Evolutionary conservation across 345 rosid species (phyloP), one percentile per base, ranked within the genome.

Genomic region (Bruguiera parviflora): DNA sequence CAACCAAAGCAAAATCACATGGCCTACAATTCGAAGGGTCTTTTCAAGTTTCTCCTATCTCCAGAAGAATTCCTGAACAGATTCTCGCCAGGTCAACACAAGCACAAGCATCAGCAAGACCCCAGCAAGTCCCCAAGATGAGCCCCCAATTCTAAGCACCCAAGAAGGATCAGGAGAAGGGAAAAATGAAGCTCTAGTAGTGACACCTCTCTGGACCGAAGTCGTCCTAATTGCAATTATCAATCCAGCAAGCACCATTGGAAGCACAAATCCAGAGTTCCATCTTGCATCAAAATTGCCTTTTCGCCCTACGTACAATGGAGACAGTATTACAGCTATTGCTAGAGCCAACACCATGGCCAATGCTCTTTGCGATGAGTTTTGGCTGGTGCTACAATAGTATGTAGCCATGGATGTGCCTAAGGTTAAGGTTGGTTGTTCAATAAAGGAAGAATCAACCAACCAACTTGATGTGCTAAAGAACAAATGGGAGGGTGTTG

Each of bases 101-200:
- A 88, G 79, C 74, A 81, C 55, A 31, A 88, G 84, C 90, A 84
- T 71, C 37, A 81, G 71, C 72, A 88, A 56, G 6, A 88, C 63
- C 65, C 85, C 88, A 28, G 84, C 84, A 5, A 88, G 86, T 63
- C 88, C 88, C 90, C 87, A 86, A 5, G 88, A 76, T 0, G 92
- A 86, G 21, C 81, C 71, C 71, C 88, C 92, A 24, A 86, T 81
- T 64, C 88, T 78, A 7, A 83, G 82, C 71, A 86, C 83, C 87
- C 82, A 77, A 0, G 87, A 80, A 6, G 87, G 81, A 70, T 88
- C 86, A 5, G 83, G 73, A 39, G 82, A 72, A 24, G 78, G 86
- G 11, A 79, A 52, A 8, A 68, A 8, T 1, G 83, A 70, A 35
- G 33, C 67, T 24, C 68, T 24, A 31, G 29, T 22, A 56, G 25